Evolutionary conservation across 2,329 filamentous ascomycete genomes (phyloP).

Genomic region (Torrubiella hemipterigena): DNA sequence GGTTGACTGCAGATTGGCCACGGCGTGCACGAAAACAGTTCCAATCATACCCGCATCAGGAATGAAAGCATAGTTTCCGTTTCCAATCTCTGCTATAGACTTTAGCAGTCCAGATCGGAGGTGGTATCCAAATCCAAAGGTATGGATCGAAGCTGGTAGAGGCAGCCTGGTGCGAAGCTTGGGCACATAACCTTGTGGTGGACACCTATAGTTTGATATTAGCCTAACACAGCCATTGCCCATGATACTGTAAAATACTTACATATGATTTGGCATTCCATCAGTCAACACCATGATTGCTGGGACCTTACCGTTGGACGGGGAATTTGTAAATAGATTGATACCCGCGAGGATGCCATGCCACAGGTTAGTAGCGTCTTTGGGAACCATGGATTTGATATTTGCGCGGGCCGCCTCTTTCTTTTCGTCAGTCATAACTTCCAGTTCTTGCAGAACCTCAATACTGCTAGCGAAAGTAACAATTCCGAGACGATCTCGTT

Average conservation of each 20-base stretch:
- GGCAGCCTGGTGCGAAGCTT: conserved; percentile 32
- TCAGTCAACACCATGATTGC: conserved; percentile 43
- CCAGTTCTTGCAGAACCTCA: conserved; percentile 31
- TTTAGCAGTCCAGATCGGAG: conserved; percentile 37
- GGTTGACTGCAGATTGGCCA: conserved; percentile 48
- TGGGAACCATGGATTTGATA: conserved; percentile 28
- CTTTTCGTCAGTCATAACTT: conserved; percentile 30
- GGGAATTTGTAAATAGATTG: conserved; percentile 26
- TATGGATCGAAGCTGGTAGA: conserved; percentile 29
- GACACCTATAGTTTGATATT: conserved; percentile 21
- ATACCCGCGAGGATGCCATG: conserved; percentile 40
- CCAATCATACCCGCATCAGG: conserved; percentile 51
- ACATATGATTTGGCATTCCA: conserved; percentile 42
- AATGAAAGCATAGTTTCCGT: conserved; percentile 49
- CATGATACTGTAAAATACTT: conserved; percentile 8
- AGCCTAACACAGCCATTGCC: background rate
- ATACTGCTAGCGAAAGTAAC: conserved; percentile 37
- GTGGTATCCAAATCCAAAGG: conserved; percentile 23
- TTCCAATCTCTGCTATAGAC: conserved; percentile 44
- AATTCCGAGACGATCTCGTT: conserved; percentile 43
- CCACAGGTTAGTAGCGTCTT: conserved; percentile 43
- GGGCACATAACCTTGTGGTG: conserved; percentile 38
- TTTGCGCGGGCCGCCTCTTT: conserved; percentile 29
- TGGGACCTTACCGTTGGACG: conserved; percentile 25
- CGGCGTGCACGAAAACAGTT: conserved; percentile 49